Evolutionary conservation across 495 filamentous ascomycete genomes (phyloP).

Genomic region (Pyrenula massariospora): DNA sequence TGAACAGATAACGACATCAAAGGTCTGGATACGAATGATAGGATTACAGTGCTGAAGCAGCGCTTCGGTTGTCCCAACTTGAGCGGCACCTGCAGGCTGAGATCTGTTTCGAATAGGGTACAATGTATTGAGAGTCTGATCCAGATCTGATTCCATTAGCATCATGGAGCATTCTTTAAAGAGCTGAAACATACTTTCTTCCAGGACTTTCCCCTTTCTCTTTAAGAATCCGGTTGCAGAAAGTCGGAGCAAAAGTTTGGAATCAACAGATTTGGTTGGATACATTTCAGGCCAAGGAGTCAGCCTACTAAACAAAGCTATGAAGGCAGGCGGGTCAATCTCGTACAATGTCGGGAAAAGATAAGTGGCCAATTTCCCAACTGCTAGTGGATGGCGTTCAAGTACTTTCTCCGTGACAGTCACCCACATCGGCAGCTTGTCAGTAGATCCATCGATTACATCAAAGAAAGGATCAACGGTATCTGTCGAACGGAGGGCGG

Average conservation of each 20-base stretch:
- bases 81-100: neutral
- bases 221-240: conserved; percentile 67
- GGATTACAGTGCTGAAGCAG: conserved; percentile 48
- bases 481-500: neutral
- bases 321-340: conserved; percentile 38
- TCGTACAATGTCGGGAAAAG: conserved; percentile 64
- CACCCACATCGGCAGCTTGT: neutral
- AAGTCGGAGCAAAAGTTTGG: conserved; percentile 50
- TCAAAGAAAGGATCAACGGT: neutral
- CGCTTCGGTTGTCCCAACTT: conserved; percentile 32
- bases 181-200: conserved; percentile 44
- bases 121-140: neutral
- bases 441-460: neutral
- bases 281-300: neutral
- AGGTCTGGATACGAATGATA: conserved; percentile 40
- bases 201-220: conserved; percentile 63
- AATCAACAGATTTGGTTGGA: neutral
- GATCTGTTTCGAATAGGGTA: neutral
- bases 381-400: neutral
- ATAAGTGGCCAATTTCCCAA: conserved; percentile 44
- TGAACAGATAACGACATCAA: conserved; percentile 11
- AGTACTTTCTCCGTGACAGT: neutral
- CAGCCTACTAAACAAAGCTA: conserved; percentile 23
- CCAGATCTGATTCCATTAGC: neutral
- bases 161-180: neutral